Evolutionary conservation across 2,329 filamentous ascomycete genomes (phyloP).

Genomic region (Fusarium multiceps): DNA sequence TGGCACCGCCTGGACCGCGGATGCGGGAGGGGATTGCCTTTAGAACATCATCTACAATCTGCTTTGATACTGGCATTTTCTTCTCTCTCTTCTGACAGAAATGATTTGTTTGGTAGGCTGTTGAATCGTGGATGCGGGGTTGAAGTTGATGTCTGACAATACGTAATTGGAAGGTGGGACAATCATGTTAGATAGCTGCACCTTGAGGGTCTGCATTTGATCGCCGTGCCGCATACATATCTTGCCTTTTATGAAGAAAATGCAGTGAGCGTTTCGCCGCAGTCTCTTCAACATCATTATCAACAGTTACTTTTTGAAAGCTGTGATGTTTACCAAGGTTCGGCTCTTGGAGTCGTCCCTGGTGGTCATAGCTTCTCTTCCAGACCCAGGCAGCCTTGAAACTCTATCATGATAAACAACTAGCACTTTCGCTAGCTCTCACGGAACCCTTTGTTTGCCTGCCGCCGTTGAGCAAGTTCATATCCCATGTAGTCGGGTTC

Average conservation of each 20-base stretch:
- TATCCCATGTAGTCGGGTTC: not conserved
- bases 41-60: constrained; percentile 18
- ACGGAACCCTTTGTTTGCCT: not conserved
- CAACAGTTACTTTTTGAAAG: too few species aligned
- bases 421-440: too few species aligned
- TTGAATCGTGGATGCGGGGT: constrained; percentile 14
- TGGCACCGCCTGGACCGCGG: constrained; percentile 30
- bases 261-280: not conserved
- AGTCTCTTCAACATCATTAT: not conserved
- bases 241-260: not conserved
- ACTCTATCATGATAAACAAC: too few species aligned
- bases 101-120: not conserved
- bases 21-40: constrained; percentile 24
- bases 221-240: not conserved
- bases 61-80: constrained; percentile 25
- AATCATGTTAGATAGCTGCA: not conserved
- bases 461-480: not conserved
- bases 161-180: constrained; percentile 35
- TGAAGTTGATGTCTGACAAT: constrained; percentile 9
- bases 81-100: not conserved
- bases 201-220: not conserved
- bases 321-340: too few species aligned
- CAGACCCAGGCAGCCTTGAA: not conserved
- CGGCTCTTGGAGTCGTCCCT: not conserved
- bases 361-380: not conserved